A percentile compares a stretch with the other conserved stretches of the same genome.
phyloP scores from a whole-genome alignment of 768 basidiomycete genomes.

The Phylloporus scabripes region DNA sequence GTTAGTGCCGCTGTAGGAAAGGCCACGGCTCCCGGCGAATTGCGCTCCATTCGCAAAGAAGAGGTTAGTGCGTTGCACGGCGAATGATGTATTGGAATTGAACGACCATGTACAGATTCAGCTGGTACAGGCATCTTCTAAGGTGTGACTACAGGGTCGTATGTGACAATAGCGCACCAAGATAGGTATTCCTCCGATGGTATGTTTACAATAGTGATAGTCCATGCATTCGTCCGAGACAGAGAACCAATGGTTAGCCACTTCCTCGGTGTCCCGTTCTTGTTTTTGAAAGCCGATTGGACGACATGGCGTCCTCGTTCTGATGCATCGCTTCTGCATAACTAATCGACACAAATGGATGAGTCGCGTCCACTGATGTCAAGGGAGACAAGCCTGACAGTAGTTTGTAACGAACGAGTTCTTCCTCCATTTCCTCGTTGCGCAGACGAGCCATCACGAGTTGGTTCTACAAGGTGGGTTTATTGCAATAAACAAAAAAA shows the following conservation, averaged over 20 bases:
- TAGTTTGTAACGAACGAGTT: conserved; percentile 92
- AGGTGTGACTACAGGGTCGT: conserved; percentile 5
- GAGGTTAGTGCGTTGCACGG: conserved; percentile 48
- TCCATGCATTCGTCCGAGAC: background rate
- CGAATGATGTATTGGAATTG: background rate
- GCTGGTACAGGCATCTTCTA: conserved; percentile 29
- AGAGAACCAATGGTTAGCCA: conserved; percentile 6
- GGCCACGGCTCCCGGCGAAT: conserved; percentile 64
- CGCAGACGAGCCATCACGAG: conserved; percentile 83
- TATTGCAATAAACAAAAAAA: conserved; percentile 14
- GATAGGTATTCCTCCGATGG: conserved; percentile 7
- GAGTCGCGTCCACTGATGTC: background rate
- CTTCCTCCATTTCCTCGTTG: conserved; percentile 90
- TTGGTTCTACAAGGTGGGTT: conserved; percentile 61
- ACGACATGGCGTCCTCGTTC: conserved; percentile 65
- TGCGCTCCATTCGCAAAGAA: conserved; percentile 63
- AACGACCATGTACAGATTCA: conserved; percentile 35
- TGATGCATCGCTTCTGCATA: conserved; percentile 76
- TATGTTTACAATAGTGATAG: conserved; percentile 12
- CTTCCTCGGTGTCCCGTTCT: conserved; percentile 17
- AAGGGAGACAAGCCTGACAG: conserved; percentile 40
- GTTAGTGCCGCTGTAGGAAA: conserved; percentile 56
- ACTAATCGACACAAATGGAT: conserved; percentile 20
- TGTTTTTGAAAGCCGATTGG: conserved; percentile 49
- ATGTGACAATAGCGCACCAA: background rate